These are phyloP conservation scores for Chrysosporium queenslandicum DNA, from an alignment of 2,329 filamentous ascomycete genomes.

Conservation along the genomic window DNA sequence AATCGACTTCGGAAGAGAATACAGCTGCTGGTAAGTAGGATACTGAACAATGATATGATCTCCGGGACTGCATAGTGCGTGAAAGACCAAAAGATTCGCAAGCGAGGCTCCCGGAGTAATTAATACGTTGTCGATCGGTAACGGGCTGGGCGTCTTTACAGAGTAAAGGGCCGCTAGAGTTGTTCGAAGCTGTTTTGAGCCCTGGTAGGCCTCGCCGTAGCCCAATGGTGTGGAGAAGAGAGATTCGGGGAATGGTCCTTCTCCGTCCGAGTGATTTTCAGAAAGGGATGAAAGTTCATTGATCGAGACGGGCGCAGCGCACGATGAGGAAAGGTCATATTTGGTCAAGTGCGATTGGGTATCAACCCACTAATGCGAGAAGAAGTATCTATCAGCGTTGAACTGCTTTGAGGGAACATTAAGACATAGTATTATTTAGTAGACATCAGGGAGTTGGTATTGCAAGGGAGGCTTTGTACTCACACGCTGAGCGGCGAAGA, in stretches of 20 bases:
- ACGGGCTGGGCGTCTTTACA: constrained; percentile 39
- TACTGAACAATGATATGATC: constrained; percentile 83
- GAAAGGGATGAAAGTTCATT: constrained; percentile 44
- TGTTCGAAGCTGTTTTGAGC: constrained; percentile 52
- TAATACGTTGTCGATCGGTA: constrained; percentile 55
- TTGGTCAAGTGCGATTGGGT: constrained; percentile 43
- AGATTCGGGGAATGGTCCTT: constrained; percentile 27
- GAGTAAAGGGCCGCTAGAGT: constrained; percentile 59
- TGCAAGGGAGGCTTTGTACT: constrained; percentile 27
- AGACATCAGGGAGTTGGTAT: too few species aligned
- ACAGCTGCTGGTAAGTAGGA: constrained; percentile 79
- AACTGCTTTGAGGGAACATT: not conserved
- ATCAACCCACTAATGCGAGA: constrained; percentile 45
- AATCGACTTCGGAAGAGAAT: constrained; percentile 60
- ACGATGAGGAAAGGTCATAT: constrained; percentile 50
- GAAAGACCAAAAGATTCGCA: constrained; percentile 74
- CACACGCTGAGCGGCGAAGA: constrained; percentile 56
- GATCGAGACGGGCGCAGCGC: constrained; percentile 47
- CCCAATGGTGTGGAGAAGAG: constrained; percentile 51
- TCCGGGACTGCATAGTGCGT: constrained; percentile 58
- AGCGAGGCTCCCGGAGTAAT: constrained; percentile 72
- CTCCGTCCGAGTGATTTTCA: constrained; percentile 40
- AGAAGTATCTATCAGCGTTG: not conserved
- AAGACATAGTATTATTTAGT: too few species aligned
- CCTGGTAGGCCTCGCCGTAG: constrained; percentile 60